Conservation (phyloP, 1,139 yeast genomes). For the Yamadazyma songkhlaensis region DNA sequence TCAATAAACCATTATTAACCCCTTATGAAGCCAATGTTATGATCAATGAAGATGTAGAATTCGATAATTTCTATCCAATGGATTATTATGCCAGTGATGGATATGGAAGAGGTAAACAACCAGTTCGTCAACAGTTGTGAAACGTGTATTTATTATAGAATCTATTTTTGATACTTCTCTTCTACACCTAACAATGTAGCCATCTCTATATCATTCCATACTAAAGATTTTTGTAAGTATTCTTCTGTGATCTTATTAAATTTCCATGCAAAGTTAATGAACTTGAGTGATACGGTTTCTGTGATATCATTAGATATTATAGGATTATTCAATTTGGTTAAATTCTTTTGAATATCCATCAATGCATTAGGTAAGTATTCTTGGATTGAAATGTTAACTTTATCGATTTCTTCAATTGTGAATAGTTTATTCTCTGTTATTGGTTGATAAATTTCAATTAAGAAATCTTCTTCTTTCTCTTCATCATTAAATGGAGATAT, state of each 20-base stretch:
- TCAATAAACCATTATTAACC: slow-evolving; percentile 83
- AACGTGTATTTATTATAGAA: neutral
- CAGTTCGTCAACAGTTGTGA: slow-evolving; percentile 27
- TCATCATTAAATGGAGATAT: slow-evolving; percentile 57
- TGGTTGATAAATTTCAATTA: slow-evolving; percentile 58
- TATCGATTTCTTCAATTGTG: slow-evolving; percentile 35
- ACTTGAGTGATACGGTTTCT: slow-evolving; percentile 44
- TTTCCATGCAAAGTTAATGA: slow-evolving; percentile 52
- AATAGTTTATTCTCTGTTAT: slow-evolving; percentile 63
- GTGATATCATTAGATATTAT: slow-evolving; percentile 54
- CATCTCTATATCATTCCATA: slow-evolving; percentile 58
- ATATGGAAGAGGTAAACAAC: slow-evolving; percentile 84
- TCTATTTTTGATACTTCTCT: slow-evolving; percentile 3
- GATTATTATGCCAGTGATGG: slow-evolving; percentile 91
- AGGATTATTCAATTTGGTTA: slow-evolving; percentile 63
- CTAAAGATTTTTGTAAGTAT: slow-evolving; percentile 40
- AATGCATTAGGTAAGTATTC: slow-evolving; percentile 58
- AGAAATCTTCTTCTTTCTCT: slow-evolving; percentile 49
- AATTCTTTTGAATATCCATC: slow-evolving; percentile 56
- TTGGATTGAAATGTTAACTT: slow-evolving; percentile 43
- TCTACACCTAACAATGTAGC: slow-evolving; percentile 67
- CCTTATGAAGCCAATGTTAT: slow-evolving; percentile 97
- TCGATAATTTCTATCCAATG: slow-evolving; percentile 83
- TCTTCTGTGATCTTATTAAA: slow-evolving; percentile 38
- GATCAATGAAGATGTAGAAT: slow-evolving; percentile 67